These are phyloP conservation scores for Rhodamnia argentea DNA, from an alignment of 345 rosid species.

Conservation along the genomic window DNA sequence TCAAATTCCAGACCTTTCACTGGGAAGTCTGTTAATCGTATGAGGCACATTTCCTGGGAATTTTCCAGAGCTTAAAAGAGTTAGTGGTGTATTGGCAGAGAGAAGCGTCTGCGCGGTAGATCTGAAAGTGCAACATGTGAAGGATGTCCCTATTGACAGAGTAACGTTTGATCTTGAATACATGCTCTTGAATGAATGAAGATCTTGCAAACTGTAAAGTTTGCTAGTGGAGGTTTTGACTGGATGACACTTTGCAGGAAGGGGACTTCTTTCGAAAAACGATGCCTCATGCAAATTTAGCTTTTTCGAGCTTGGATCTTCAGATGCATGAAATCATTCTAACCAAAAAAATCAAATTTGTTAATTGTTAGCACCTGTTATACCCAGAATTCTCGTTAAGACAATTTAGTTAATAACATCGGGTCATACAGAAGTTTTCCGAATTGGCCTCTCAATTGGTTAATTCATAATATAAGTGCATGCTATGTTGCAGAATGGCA, in stretches of 20 bases:
- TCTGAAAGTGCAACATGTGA: conserved; percentile 48
- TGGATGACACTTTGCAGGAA: not conserved
- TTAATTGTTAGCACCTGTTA: not conserved
- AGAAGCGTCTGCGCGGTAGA: conserved; percentile 31
- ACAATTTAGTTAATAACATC: not conserved
- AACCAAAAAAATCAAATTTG: not conserved
- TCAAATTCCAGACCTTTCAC: conserved; percentile 55
- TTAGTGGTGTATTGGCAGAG: conserved; percentile 55
- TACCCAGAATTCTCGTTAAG: not conserved
- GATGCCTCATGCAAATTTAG: not conserved
- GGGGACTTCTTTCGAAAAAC: not conserved
- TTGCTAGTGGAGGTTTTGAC: not conserved
- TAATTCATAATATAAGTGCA: not conserved
- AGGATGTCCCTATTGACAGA: conserved; percentile 51
- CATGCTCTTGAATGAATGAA: not conserved
- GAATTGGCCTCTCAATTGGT: not conserved
- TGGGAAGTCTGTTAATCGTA: conserved; percentile 44
- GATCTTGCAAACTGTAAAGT: not conserved
- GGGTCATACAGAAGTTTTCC: not conserved
- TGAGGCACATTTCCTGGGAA: conserved; percentile 66
- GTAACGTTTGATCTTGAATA: conserved; percentile 14
- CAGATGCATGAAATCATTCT: not conserved
- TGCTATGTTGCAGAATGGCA: not conserved
- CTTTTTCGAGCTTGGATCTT: not conserved
- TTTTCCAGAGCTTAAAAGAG: conserved; percentile 46